Base-by-base conservation (phyloP, 2,329 filamentous ascomycete genomes). In the Clonostachys rosea region DNA sequence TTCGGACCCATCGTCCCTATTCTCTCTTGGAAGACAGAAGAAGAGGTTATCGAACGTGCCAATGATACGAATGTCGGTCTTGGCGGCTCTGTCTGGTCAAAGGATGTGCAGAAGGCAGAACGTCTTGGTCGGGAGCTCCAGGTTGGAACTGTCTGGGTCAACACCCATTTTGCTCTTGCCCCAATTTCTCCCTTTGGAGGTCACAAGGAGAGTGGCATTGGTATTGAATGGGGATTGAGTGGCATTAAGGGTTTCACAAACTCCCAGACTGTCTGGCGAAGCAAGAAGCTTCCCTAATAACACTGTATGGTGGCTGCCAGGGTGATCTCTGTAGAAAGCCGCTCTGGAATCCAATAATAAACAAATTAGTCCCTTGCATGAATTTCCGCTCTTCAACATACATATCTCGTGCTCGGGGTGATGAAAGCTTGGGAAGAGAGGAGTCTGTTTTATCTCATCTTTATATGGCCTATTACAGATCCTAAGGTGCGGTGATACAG, bases 81-180 rank as follows among this genome's bases (percentile, higher is more conserved):
- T 1, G 79, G 78, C 0, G 74, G 77, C 3, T 80, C 79, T 0
- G 73, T 86, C 0, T 86, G 80, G 69, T 76, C 69, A 13, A 69
- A 66, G 14, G 78, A 86, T 49, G 47, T 78, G 2, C 63, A 62
- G 1, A 65, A 70, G 5, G 81, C 79, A 0, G 68, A 71, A 33
- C 63, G 66, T 5, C 74, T 86, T 40, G 81, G 77, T 0, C 59
- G 71, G 30, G 68, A 73, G 42, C 59, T 86, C 11, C 74, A 83
- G 54, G 73, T 77, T 0, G 82, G 82, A 0, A 75, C 65, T 11
- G 76, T 86, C 1, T 85, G 79, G 74, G 75, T 85, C 53, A 85
- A 86, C 60, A 58, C 60, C 2, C 68, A 71, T 16, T 36, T 36
- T 9, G 30, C n/a, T 10, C 16, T 16, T 20, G 18, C 12, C 14